phyloP scores from a whole-genome alignment of 73 alveolate species.

The Effrenium voratum region DNA sequence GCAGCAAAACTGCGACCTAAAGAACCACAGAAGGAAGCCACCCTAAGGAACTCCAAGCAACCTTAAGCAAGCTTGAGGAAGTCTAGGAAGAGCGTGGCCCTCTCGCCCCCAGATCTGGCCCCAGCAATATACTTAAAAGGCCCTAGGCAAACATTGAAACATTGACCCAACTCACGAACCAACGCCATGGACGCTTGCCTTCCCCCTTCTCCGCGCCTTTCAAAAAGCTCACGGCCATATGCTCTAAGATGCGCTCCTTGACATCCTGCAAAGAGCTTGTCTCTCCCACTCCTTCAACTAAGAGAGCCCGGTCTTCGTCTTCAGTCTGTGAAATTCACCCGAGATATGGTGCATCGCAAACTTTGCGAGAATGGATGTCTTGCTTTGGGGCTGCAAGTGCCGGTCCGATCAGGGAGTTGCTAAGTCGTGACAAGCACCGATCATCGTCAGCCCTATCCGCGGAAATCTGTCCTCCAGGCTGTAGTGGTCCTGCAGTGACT shows the following conservation, averaged over 20 bases:
- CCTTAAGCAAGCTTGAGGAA: too few species aligned
- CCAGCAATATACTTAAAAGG: neutral
- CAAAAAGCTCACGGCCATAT: slow-evolving; percentile 97
- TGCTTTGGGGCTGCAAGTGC: too few species aligned
- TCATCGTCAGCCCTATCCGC: too few species aligned
- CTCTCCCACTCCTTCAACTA: too few species aligned
- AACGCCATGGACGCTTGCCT: neutral
- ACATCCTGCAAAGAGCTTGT: slow-evolving; percentile 95
- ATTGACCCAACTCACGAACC: neutral
- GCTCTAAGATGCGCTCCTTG: slow-evolving; percentile 96
- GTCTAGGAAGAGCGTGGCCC: neutral
- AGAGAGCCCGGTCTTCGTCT: too few species aligned
- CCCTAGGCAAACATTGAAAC: neutral
- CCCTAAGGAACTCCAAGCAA: neutral
- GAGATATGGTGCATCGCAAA: too few species aligned
- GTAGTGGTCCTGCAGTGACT: slow-evolving; percentile 94
- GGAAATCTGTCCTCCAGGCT: slow-evolving; percentile 93
- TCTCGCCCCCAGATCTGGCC: neutral
- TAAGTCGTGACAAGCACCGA: too few species aligned
- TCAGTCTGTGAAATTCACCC: too few species aligned
- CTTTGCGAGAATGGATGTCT: too few species aligned
- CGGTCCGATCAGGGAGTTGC: too few species aligned
- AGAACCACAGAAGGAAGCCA: neutral
- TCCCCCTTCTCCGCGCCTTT: slow-evolving; percentile 25
- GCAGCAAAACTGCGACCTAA: neutral